Evolutionary conservation across 257 asterid species (phyloP), one percentile per base, ranked within the genome.

Genomic region (Mentha longifolia): DNA sequence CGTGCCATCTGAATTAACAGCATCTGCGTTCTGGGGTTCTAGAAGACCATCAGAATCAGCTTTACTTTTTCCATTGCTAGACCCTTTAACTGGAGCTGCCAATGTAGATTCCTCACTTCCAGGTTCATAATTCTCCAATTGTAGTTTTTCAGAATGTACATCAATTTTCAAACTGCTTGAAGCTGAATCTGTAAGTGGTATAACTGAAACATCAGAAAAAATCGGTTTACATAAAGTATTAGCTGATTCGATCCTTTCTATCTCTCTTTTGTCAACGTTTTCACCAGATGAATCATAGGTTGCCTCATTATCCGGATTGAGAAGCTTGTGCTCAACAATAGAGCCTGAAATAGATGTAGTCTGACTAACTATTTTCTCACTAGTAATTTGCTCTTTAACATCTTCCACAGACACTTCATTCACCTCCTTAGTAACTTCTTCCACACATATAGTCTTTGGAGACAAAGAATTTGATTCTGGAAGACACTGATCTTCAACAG

Each of bases 401-500:
- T 90, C 94, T 82, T 84, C 90, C 49, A 81, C 50, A 61, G 87
- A 68, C 64, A 74, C 71, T 73, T 81, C 87, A 67, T 77, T 83
- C 68, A 79, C 82, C 73, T 80, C 87, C 50, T 68, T 74, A 54
- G 74, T 25, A 45, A 74, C 68, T 69, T 79, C 82, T 67, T 67
- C 81, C 14, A 75, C 51, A 65, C 80, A 50, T 63, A 57, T 42
- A 43, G 19, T 75, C 57, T 45, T 63, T 5, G 69, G 70, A 75
- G 86, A 70, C 37, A 61, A 35, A 33, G 80, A 58, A 46, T 68
- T 75, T 56, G 82, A 70, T 63, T 67, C 73, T 57, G 61, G 74
- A 65, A 70, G 73, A 76, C 54, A 76, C 76, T 42, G 76, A 30
- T 76, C 81, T 70, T 67, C 72, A 46, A 54, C 63, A 61, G 61